Percentiles rank a stretch among this genome's conserved stretches.
These are phyloP conservation scores for Monilinia vaccinii-corymbosi DNA, from an alignment of 2,329 filamentous ascomycete genomes.

Conservation along the genomic window DNA sequence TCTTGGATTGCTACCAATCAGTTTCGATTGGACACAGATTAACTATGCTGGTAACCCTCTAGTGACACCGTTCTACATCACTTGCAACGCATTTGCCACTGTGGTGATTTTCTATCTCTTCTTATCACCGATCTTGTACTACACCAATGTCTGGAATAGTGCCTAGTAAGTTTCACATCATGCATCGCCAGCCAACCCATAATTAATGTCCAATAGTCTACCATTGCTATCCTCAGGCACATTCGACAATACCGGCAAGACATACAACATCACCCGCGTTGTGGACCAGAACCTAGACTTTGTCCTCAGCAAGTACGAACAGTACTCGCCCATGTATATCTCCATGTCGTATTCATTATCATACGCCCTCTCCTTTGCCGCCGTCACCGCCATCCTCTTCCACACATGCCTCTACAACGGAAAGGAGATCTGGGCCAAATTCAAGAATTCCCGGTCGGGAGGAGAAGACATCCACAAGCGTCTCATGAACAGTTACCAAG, in stretches of 20 bases:
- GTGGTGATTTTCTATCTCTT: background rate
- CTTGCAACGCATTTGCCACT: background rate
- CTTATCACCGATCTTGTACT: slow-evolving; percentile 44
- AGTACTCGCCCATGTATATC: background rate
- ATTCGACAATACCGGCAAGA: slow-evolving; percentile 51
- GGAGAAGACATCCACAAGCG: slow-evolving; percentile 39
- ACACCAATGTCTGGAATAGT: slow-evolving; percentile 53
- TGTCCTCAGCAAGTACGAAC: background rate
- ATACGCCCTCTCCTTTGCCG: slow-evolving; percentile 62
- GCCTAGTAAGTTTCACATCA: slow-evolving; percentile 33
- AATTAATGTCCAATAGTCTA: background rate
- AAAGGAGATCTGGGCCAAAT: slow-evolving; percentile 42
- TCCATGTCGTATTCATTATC: slow-evolving; percentile 19
- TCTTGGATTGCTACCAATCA: slow-evolving; percentile 36
- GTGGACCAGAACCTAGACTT: slow-evolving; percentile 37
- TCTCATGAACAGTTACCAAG: slow-evolving; percentile 38
- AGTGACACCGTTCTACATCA: slow-evolving; percentile 34
- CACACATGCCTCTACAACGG: slow-evolving; percentile 60
- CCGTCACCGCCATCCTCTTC: slow-evolving; percentile 62
- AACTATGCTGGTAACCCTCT: slow-evolving; percentile 40
- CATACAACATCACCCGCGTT: slow-evolving; percentile 56
- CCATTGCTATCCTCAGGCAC: background rate
- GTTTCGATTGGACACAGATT: slow-evolving; percentile 37
- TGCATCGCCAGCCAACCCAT: rapidly evolving
- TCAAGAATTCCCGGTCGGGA: background rate